Evolutionary conservation across 78 protist genomes (phyloP), one percentile per base, ranked within the genome.

Genomic region (Guillardia theta): DNA sequence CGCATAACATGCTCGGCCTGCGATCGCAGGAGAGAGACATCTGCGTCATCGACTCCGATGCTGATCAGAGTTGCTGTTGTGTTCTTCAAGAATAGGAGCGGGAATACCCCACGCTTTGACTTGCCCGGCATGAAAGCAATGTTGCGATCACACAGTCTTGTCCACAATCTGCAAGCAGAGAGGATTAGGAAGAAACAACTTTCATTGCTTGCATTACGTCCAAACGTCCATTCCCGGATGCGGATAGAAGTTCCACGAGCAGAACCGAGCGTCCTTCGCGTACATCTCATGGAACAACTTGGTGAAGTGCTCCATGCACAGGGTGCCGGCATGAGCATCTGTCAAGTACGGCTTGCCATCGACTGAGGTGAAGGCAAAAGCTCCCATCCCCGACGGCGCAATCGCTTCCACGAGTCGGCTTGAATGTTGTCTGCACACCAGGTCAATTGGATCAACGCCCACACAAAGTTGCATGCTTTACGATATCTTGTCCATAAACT

Each of bases 241-340:
- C 47, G 87, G 87, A 44, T 18, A 18, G 87, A 76, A 76, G 39
- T 76, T 27, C 87, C 87, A 76, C 48, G 36, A 76, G 87, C 0
- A 3, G 87, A 76, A 76, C 39, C 36, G 15, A 44, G 87, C 36
- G 39, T 37, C 43, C 48, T 24, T 24, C 10, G 47, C 87, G 87
- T 76, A 76, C 87, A 76, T 76, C 87, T 76, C 22, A 27, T 12
- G 39, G 44, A 76, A 76, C 48, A 76, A 44, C 41, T 12, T 76
- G 44, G 87, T 37, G 87, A 37, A 76, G 87, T 76, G 87, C 87
- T 76, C 87, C 87, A 37, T 37, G 87, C 15, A 22, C 48, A 76
- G 37, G 3, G 47, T 4, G 87, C 87, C 87, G 1, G 22, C 47
- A 37, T 18, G 48, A 0, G 43, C 47, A 24, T 37, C 87, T 12